Evolutionary conservation across 805 yeast species (phyloP), one percentile per base, ranked within the genome.

Genomic region (Komagataella pseudopastoris): DNA sequence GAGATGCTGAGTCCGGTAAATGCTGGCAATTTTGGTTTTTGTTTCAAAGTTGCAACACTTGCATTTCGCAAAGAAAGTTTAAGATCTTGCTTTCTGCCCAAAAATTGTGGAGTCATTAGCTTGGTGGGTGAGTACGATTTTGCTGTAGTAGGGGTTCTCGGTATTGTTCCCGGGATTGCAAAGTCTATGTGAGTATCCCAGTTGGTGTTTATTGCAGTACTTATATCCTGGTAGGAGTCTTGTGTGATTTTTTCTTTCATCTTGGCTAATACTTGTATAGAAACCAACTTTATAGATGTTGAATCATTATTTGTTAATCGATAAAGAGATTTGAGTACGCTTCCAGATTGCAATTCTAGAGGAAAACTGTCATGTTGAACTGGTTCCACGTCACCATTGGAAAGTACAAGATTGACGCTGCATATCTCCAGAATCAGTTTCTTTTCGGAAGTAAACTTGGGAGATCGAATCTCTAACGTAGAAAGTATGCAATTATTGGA

Each of bases 1-100:
- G 83, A 75, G 12, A 85, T 68, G 14, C 70, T 68, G 14, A 79
- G 59, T 0, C 76, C 73, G 45, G 56, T 45, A 52, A 57, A 57
- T 45, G 49, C 62, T 6, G 54, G 52, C 51, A 52, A 58, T 53
- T 52, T 62, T 45, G 49, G 50, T 60, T 51, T 52, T 59, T 36
- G 56, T 50, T 36, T 52, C 57, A 6, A 62, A 60, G 52, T 30
- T 54, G 6, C 51, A 48, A 14, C 55, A 58, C 36, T 56, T 51
- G 43, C 49, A 55, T 14, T 30, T 45, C 46, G 51, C 51, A 23
- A 46, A 16, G 14, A 52, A 49, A 3, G 52, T 46, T 48, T 53
- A 60, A 45, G 58, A 55, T 49, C 55, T 51, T 46, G 69, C 56
- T 50, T 71, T 71, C 43, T 69, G 56, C 1, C 68, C 62, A 54